These are phyloP conservation scores for Earliella scabrosa DNA, from an alignment of 1,284 basidiomycete genomes.

Conservation along the genomic window DNA sequence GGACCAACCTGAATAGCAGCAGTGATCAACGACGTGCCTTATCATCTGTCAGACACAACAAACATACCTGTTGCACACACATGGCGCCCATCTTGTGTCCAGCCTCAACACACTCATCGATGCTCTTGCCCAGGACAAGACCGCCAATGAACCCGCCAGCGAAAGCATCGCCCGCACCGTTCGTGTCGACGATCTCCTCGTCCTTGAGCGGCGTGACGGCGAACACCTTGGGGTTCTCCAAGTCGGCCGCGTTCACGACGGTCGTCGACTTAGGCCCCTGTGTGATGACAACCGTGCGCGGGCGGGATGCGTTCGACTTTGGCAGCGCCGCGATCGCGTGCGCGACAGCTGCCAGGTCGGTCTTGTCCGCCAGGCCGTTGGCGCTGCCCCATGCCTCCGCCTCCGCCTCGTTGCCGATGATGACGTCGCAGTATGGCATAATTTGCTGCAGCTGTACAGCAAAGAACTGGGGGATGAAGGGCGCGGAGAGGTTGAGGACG, in stretches of 20 bases:
- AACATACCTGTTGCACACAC: slow-evolving; percentile 82
- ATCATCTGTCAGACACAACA: no score
- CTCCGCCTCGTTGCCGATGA: slow-evolving; percentile 96
- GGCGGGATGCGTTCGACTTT: slow-evolving; percentile 74
- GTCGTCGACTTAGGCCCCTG: slow-evolving; percentile 87
- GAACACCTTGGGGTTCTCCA: slow-evolving; percentile 59
- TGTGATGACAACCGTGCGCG: slow-evolving; percentile 91
- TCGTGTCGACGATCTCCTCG: slow-evolving; percentile 92
- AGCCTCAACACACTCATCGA: slow-evolving; percentile 82
- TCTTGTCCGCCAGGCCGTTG: slow-evolving; percentile 58
- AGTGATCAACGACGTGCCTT: no score
- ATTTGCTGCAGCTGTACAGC: slow-evolving; percentile 79
- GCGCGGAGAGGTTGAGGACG: slow-evolving; percentile 93
- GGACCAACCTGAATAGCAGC: slow-evolving; percentile 74
- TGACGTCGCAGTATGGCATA: slow-evolving; percentile 82
- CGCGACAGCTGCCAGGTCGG: slow-evolving; percentile 73
- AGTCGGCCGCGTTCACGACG: slow-evolving; percentile 69
- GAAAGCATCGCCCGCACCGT: slow-evolving; percentile 99
- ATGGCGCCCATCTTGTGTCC: slow-evolving; percentile 92
- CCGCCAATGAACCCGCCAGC: slow-evolving; percentile 97
- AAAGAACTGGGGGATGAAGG: slow-evolving; percentile 98
- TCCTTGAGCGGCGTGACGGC: slow-evolving; percentile 66
- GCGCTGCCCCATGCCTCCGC: slow-evolving; percentile 87
- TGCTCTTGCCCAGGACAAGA: slow-evolving; percentile 77
- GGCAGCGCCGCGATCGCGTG: slow-evolving; percentile 70